A percentile compares a stretch with the other conserved stretches of the same genome.
phyloP scores from a whole-genome alignment of 257 asterid genomes.

The Plantago major region DNA sequence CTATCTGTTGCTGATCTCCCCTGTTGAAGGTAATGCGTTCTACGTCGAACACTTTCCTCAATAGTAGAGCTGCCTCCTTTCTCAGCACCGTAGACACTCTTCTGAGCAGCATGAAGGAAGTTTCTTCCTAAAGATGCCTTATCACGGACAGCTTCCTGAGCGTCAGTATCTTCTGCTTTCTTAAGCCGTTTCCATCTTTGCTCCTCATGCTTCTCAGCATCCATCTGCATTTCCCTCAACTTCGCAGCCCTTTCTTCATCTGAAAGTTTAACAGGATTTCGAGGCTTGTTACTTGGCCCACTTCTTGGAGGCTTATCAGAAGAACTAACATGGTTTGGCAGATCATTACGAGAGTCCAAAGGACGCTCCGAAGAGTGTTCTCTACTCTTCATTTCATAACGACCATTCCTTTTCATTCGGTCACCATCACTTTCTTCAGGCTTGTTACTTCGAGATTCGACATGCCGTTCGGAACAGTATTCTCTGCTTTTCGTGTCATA shows the following conservation, averaged over 20 bases:
- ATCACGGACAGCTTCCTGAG: constrained; percentile 51
- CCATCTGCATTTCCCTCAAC: constrained; percentile 89
- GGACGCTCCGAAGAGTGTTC: constrained; percentile 34
- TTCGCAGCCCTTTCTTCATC: constrained; percentile 89
- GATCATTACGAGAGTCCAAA: constrained; percentile 27
- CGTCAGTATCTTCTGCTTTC: constrained; percentile 81
- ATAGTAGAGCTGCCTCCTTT: constrained; percentile 91
- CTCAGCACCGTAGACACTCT: constrained; percentile 81
- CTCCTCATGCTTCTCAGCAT: constrained; percentile 86
- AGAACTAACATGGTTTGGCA: constrained; percentile 21
- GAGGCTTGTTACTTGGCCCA: constrained; percentile 33
- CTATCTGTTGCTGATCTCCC: constrained; percentile 57
- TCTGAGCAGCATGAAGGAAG: constrained; percentile 78
- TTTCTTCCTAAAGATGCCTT: constrained; percentile 50
- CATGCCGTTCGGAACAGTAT: constrained; percentile 30
- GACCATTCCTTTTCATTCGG: constrained; percentile 15
- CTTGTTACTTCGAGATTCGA: constrained; percentile 27
- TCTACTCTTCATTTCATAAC: constrained; percentile 20
- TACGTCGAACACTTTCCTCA: constrained; percentile 93
- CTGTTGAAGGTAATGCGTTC: constrained; percentile 81
- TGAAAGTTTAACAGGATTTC: constrained; percentile 53
- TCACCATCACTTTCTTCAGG: constrained; percentile 20
- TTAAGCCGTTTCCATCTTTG: constrained; percentile 85
- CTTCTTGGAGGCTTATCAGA: constrained; percentile 39
- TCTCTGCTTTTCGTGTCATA: constrained; percentile 23